Evolutionary conservation across 2,329 filamentous ascomycete species (phyloP).

Genomic region (Chaetomiaceae sp.): DNA sequence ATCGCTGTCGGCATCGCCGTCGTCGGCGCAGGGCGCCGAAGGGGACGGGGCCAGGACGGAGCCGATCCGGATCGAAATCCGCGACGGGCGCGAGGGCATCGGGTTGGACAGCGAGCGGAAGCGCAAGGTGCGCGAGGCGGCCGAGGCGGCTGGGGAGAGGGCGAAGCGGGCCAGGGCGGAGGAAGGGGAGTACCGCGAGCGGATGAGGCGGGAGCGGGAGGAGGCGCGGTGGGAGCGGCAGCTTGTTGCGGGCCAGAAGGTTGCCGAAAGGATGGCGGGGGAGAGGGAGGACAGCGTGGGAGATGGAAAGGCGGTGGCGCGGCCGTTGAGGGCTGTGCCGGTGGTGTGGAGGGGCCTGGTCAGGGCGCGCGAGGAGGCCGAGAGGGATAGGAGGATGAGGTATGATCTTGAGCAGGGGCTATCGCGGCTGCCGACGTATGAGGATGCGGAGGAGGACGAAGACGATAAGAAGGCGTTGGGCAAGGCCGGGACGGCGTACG

Average conservation of each 20-base stretch:
- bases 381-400: slow-evolving; percentile 62
- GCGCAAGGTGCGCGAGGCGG: slow-evolving; percentile 64
- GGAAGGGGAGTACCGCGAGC: slow-evolving; percentile 67
- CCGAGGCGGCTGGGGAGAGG: slow-evolving; percentile 38
- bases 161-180: slow-evolving; percentile 42
- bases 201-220: slow-evolving; percentile 67
- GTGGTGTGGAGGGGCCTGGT: slow-evolving; percentile 76
- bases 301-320: slow-evolving; percentile 24
- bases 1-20: no score
- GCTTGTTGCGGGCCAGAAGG: slow-evolving; percentile 73
- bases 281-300: slow-evolving; percentile 39
- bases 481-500: slow-evolving; percentile 48
- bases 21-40: no score
- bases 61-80: slow-evolving; percentile 71
- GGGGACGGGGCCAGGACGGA: slow-evolving; percentile 44
- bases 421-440: slow-evolving; percentile 41
- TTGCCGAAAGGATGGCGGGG: slow-evolving; percentile 71
- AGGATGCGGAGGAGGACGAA: slow-evolving; percentile 64
- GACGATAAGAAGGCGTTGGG: slow-evolving; percentile 69
- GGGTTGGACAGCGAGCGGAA: slow-evolving; percentile 81
- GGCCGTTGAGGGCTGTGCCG: slow-evolving; percentile 63
- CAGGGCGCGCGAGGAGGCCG: slow-evolving; percentile 63
- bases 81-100: slow-evolving; percentile 77
- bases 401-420: slow-evolving; percentile 64
- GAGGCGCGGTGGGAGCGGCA: slow-evolving; percentile 63